Base-by-base conservation (phyloP, 2,329 filamentous ascomycete species). In the Fonsecaea pugnacius region DNA sequence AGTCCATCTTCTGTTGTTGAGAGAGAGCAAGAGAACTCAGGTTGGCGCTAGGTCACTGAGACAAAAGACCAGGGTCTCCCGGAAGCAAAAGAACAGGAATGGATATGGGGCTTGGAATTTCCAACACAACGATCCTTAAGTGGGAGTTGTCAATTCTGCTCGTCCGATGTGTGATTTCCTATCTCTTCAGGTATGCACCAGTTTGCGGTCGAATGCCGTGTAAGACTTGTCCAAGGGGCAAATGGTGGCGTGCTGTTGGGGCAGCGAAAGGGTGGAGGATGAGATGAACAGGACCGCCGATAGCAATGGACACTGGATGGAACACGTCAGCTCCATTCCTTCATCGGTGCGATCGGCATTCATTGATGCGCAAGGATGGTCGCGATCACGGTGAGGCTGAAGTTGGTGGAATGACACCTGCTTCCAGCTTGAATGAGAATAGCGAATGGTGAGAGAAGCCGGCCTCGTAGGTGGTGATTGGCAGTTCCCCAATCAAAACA, bases 321-420 rank as follows among this genome's bases (percentile, higher is more conserved):
- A 18, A 48, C 43, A 27, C 43, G 18, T 48, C 43, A 48, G 43
- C 43, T 48, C 18, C 43, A 14, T 48, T 35, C 14, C 21, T n/a
- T 9, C 24, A 12, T 46, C 36, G 12, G 24, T 18, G n/a, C 3
- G 38, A 32, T 58, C 27, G n/a, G 14, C 16, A 48, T 32, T 27
- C 21, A 48, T 24, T 27, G 27, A 12, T 57, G 40, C n/a, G 8
- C 55, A 35, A 58, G 36, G 55, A 58, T 33, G 40, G 24, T 32
- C n/a, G 55, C 55, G 32, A 24, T 32, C 27, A 43, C 55, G 27
- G 7, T 7, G 40, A 46, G 55, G 38, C 27, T 14, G 40, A 24
- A 50, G 24, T 6, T 38, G 33, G 30, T 9, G 32, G 55, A 35
- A 32, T 38, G 16, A 21, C 18, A 33, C 55, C 10, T 32, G 46